Evolutionary conservation across 23 red algal species (phyloP).

Genomic region (Chondrus crispus): DNA sequence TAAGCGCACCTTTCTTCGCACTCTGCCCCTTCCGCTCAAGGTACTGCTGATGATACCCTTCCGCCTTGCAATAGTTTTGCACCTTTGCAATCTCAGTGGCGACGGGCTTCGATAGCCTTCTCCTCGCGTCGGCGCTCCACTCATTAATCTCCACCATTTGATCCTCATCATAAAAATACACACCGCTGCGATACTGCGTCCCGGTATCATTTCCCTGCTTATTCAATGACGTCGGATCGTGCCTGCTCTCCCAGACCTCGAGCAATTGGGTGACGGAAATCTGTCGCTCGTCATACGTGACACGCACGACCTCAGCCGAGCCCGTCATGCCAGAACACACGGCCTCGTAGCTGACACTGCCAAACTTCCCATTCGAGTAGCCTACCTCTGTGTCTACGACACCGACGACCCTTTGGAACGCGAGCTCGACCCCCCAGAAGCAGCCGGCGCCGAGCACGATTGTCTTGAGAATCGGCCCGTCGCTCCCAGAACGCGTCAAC

Average conservation of each 20-base stretch:
- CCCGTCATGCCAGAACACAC: slow-evolving; percentile 82
- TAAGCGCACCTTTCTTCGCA: slow-evolving; percentile 36
- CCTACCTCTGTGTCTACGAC: slow-evolving; percentile 63
- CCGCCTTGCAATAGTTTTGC: slow-evolving; percentile 72
- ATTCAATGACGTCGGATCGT: slow-evolving; percentile 86
- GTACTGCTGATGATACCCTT: slow-evolving; percentile 90
- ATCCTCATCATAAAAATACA: slow-evolving; percentile 76
- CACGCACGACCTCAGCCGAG: slow-evolving; percentile 90
- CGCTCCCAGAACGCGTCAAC: background rate
- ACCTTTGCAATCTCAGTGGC: slow-evolving; percentile 50
- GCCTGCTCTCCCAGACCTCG: slow-evolving; percentile 68
- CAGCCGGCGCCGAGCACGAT: slow-evolving; percentile 71
- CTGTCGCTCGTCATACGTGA: slow-evolving; percentile 68
- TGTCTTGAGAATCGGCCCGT: background rate
- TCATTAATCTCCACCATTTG: slow-evolving; percentile 62
- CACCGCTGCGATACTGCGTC: slow-evolving; percentile 80
- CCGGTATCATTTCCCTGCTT: slow-evolving; percentile 94
- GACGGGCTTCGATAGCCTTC: slow-evolving; percentile 10
- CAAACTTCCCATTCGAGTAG: slow-evolving; percentile 63
- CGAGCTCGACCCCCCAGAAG: slow-evolving; percentile 78
- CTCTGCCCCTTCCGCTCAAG: slow-evolving; percentile 86
- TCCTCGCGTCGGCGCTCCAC: slow-evolving; percentile 23
- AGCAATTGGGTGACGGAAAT: slow-evolving; percentile 58
- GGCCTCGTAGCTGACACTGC: slow-evolving; percentile 75
- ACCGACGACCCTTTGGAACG: slow-evolving; percentile 57